A percentile compares a stretch with the other conserved stretches of the same genome.
Evolutionary conservation across 2,329 filamentous ascomycete species (phyloP).

Genomic region (Penicillium sp.): DNA sequence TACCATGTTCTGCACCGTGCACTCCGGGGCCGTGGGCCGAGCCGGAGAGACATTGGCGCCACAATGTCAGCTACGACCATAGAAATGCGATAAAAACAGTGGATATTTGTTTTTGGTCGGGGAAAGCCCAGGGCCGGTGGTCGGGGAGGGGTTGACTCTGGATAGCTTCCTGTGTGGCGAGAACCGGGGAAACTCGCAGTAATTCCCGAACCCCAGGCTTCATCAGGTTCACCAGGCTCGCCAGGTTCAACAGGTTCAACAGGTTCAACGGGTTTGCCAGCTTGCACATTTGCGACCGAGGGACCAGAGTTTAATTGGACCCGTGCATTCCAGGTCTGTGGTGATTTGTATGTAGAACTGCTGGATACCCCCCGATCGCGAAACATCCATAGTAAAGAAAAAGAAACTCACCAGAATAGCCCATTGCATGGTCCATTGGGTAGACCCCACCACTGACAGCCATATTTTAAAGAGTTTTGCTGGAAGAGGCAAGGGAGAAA

Average conservation of each 20-base stretch:
- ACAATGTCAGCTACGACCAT: constrained; percentile 15
- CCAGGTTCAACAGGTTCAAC: no score
- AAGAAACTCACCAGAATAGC: constrained; percentile 20
- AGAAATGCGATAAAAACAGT: background rate
- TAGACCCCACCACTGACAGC: constrained; percentile 29
- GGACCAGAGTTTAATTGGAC: background rate
- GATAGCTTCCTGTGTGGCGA: background rate
- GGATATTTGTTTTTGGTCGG: background rate
- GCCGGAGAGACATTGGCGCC: constrained; percentile 15
- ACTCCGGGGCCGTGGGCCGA: constrained; percentile 14
- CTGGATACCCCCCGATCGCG: background rate
- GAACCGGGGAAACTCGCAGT: background rate
- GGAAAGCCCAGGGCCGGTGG: no score
- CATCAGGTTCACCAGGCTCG: background rate
- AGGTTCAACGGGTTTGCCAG: background rate
- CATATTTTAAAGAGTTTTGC: constrained; percentile 19
- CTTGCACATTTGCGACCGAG: background rate
- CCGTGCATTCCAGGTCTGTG: background rate
- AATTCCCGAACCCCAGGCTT: background rate
- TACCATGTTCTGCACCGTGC: constrained; percentile 15
- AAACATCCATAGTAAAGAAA: background rate
- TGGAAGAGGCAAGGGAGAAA: constrained; percentile 20
- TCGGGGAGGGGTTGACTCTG: background rate
- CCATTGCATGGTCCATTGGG: constrained; percentile 28
- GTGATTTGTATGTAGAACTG: background rate